Base-by-base conservation (phyloP, 2,329 filamentous ascomycete genomes). In the Westerdykella sp. region DNA sequence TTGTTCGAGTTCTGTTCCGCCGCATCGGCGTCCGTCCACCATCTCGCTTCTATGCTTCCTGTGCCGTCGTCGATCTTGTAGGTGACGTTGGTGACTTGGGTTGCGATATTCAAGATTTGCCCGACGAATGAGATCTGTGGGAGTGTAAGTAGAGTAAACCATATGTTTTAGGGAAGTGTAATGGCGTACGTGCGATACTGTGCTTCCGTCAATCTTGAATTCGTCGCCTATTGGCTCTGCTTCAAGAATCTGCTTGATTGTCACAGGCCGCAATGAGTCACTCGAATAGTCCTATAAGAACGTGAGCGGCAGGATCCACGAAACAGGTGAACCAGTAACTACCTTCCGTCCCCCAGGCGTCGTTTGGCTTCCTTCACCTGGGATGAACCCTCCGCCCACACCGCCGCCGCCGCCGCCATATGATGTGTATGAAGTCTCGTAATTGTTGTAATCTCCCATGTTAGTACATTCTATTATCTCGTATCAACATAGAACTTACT, bases 51-150 rank as follows among this genome's bases (percentile, higher is more conserved):
- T 57, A 96, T 84, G 48, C 83, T 77, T 47, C 88, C 90, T 1
- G 94, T 98, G 65, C 93, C 93, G 69, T 98, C 93, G 70, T 98
- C 93, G 57, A 98, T 74, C 60, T 84, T 86, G 77, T 94, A 95
- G 37, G 87, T 95, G 54, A 89, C 82, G 71, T 95, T 94, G 54
- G 91, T 96, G 34, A 84, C 79, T 71, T 95, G 88, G n/a, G 79
- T 78, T 62, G 81, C 85, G 69, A 96, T 82, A 69, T 83, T 83
- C 65, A 89, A 87, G 57, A 98, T 83, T 74, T 96, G 91, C 41
- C 87, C 93, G 47, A 98, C 81, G 54, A 97, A 84, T 23, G 86
- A 91, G 49, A 94, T 73, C 72, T 91, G 78, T n/a, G 1, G 3
- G 12, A 21, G 21, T 7, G 30, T 59, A 39, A 60, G 51, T 32